Percentiles rank a stretch among this genome's conserved stretches.
phyloP scores from a whole-genome alignment of 2,329 filamentous ascomycete species.

The Zymoseptoria passerinii region DNA sequence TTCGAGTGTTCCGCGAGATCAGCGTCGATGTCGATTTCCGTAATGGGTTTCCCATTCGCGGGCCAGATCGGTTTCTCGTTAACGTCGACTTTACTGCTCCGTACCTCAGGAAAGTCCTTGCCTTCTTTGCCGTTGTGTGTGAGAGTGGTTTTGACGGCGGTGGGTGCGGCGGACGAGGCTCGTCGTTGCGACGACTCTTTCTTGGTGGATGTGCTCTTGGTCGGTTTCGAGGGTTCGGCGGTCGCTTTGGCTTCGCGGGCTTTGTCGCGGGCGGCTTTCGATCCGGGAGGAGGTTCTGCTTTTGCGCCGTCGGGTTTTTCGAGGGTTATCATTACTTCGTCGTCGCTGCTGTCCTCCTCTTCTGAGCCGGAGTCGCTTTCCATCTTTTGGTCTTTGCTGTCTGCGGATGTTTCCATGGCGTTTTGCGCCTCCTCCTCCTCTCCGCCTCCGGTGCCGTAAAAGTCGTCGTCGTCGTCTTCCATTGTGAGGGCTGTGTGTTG shows the following conservation, averaged over 20 bases:
- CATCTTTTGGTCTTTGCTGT: conserved; percentile 36
- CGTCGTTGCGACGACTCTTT: conserved; percentile 10
- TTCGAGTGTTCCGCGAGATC: conserved; percentile 64
- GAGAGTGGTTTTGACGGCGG: conserved; percentile 18
- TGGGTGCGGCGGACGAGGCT: conserved; percentile 12
- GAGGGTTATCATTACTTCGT: conserved; percentile 46
- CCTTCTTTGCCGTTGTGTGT: conserved; percentile 43
- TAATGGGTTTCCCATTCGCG: conserved; percentile 64
- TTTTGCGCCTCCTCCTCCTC: conserved; percentile 20
- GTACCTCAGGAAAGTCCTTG: conserved; percentile 57
- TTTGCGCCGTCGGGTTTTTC: conserved; percentile 36
- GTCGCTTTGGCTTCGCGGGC: conserved; percentile 1
- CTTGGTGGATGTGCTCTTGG: conserved; percentile 13
- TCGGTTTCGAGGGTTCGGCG: conserved; percentile 7
- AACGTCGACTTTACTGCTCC: conserved; percentile 66
- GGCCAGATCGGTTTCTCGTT: conserved; percentile 69
- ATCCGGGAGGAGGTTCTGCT: conserved; percentile 16
- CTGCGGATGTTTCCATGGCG: conserved; percentile 21
- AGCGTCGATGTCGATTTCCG: conserved; percentile 44
- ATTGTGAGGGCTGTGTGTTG: conserved; percentile 23
- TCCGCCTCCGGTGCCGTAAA: conserved; percentile 32
- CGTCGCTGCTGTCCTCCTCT: conserved; percentile 37
- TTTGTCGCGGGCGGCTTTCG: conserved; percentile 10
- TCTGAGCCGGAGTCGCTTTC: conserved; percentile 35
- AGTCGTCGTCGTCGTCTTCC: conserved; percentile 47